A percentile compares a stretch with the other conserved stretches of the same genome.
Evolutionary conservation across 495 filamentous ascomycete genomes (phyloP).

Genomic region (Penicillium chermesinum): DNA sequence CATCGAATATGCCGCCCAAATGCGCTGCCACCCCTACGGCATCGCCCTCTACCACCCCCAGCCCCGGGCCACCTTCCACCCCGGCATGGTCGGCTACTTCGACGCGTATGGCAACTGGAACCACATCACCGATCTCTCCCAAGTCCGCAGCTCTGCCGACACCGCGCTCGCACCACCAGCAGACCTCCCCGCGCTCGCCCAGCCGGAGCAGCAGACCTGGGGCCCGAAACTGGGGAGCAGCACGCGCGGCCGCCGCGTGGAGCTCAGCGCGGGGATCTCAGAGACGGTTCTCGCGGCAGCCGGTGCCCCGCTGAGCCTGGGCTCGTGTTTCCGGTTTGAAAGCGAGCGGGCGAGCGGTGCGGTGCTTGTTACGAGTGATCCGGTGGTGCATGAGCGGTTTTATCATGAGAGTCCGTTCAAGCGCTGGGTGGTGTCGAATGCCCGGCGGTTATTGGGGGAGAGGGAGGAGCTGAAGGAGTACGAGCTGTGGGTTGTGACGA

Average conservation of each 20-base stretch:
- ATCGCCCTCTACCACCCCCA: constrained; percentile 4
- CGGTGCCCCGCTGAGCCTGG: neutral
- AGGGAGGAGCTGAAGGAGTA: neutral
- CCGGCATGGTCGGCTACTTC: constrained; percentile 4
- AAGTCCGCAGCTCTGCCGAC: neutral
- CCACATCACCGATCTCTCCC: constrained; percentile 1
- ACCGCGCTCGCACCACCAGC: neutral
- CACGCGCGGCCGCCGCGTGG: neutral
- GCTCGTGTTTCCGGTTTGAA: neutral
- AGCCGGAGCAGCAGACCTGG: constrained; percentile 4
- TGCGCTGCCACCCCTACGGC: constrained; percentile 4
- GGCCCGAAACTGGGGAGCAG: constrained; percentile 2
- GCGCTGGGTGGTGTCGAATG: constrained; percentile 3
- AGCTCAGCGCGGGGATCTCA: neutral
- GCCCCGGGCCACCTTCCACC: constrained; percentile 1
- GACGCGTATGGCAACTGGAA: constrained; percentile 1
- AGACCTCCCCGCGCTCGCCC: neutral
- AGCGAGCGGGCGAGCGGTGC: neutral
- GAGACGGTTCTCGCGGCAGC: neutral
- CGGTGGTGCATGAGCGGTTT: constrained; percentile 2
- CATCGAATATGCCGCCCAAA: constrained; percentile 4
- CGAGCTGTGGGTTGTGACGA: constrained; percentile 5
- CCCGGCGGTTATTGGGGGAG: neutral
- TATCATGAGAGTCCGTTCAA: constrained; percentile 3
- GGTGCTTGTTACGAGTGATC: neutral